These are phyloP conservation scores for Tolypocladium ovalisporum DNA, from an alignment of 2,329 filamentous ascomycete genomes.

Conservation along the genomic window DNA sequence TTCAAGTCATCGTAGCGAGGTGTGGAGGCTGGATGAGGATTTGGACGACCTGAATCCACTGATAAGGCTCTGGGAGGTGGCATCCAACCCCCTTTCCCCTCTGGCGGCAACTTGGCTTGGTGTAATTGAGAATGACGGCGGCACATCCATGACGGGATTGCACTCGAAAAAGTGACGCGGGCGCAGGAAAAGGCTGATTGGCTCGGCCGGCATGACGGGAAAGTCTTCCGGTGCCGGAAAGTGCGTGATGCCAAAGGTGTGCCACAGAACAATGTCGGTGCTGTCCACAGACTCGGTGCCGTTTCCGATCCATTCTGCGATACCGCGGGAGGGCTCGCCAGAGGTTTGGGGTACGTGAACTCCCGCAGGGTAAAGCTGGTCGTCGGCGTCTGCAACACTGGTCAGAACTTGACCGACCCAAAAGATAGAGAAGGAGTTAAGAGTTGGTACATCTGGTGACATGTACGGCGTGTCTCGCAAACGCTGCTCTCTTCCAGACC, in stretches of 20 bases:
- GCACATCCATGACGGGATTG: neutral
- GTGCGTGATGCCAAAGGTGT: neutral
- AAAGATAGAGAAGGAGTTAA: neutral
- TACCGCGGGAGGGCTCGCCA: neutral
- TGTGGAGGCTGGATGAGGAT: neutral
- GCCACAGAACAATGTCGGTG: neutral
- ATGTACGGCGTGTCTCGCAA: conserved; percentile 76
- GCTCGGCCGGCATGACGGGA: neutral
- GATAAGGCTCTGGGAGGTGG: neutral
- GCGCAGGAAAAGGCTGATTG: neutral
- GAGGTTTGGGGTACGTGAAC: neutral
- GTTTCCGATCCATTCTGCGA: neutral
- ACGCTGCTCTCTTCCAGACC: conserved; percentile 84
- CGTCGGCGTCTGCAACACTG: neutral
- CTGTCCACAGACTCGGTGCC: neutral
- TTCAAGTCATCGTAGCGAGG: neutral
- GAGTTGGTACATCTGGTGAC: conserved; percentile 61
- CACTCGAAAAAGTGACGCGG: neutral
- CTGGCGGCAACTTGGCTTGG: neutral
- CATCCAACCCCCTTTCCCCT: neutral
- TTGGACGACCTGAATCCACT: neutral
- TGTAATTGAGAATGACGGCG: neutral
- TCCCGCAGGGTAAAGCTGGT: neutral
- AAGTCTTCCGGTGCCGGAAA: neutral
- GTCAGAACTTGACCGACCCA: neutral